Evolutionary conservation across 345 rosid genomes (phyloP).

Genomic region (Rhizophora apiculata): DNA sequence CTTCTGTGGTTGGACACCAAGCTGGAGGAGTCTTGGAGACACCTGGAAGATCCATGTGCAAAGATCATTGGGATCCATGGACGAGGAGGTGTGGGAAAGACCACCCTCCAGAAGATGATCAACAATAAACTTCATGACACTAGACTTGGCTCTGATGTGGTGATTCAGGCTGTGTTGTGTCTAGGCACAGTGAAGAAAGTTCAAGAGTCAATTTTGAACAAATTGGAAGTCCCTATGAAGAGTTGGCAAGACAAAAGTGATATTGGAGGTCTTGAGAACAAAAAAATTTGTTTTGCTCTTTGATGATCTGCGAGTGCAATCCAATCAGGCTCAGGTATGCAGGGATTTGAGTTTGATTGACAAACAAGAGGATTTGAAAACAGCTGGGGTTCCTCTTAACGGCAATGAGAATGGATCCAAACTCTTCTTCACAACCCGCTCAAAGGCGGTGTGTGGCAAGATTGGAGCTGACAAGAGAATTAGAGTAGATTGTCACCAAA

Average conservation of each 20-base stretch:
- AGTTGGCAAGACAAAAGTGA: constrained; percentile 5
- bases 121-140: background rate
- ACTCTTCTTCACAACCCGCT: background rate
- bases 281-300: constrained; percentile 9
- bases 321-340: background rate
- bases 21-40: background rate
- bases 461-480: constrained; percentile 3
- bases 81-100: background rate
- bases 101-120: constrained; percentile 9
- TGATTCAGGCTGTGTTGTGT: background rate
- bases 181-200: background rate
- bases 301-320: constrained; percentile 13
- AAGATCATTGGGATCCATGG: constrained; percentile 4
- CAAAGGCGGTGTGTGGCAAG: background rate
- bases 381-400: constrained; percentile 12
- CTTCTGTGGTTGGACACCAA: constrained; percentile 4
- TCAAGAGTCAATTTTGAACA: constrained; percentile 12
- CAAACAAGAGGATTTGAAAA: constrained; percentile 6
- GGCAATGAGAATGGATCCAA: background rate
- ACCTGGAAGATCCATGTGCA: background rate
- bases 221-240: background rate
- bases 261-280: background rate
- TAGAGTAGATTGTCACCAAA: background rate
- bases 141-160: background rate
- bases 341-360: background rate